Evolutionary conservation across 805 yeast genomes (phyloP), one percentile per base, ranked within the genome.

Genomic region (Starmerella floris): DNA sequence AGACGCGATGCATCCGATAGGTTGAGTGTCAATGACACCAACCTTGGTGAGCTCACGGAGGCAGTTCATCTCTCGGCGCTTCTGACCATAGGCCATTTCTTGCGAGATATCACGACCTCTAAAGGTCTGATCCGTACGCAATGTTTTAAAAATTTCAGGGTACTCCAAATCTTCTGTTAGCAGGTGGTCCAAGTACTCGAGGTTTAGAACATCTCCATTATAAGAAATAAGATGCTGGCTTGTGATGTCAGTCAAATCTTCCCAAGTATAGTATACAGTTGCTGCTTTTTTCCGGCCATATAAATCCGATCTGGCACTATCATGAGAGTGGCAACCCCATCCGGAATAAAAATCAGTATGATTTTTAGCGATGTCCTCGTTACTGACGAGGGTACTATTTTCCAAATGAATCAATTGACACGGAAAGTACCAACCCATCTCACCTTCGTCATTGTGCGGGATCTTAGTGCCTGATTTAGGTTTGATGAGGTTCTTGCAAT

Each of bases 371-470:
- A 52, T 11, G 11, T 47, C 51, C 49, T 70, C 70, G 58, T 82
- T 81, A 31, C 83, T 81, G 23, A 62, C 43, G 2, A 81, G 61
- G 1, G 91, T 69, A 4, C 94, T 94, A 58, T 83, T 83, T 52
- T 74, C 79, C 23, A 34, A 28, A 35, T 50, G 39, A 30, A 49
- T 39, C 33, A 81, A 48, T 52, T 78, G 76, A 66, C 98, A 91
- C 3, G 98, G 97, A 79, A 87, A 84, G 63, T 91, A 91, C 95
- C 95, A 87, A 16, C 94, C 96, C 52, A 88, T 60, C 25, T 72
- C 68, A 20, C 45, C 45, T 21, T 72, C 71, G 32, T 64, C 68
- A 43, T 72, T 67, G 48, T 66, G 62, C 1, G 96, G 96, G 45
- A 87, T 87, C 0, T 79, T 54, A 52, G 82, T 72, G 56, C 77